phyloP scores from a whole-genome alignment of 176 grass and related monocot species.

The Zizania latifolia region DNA sequence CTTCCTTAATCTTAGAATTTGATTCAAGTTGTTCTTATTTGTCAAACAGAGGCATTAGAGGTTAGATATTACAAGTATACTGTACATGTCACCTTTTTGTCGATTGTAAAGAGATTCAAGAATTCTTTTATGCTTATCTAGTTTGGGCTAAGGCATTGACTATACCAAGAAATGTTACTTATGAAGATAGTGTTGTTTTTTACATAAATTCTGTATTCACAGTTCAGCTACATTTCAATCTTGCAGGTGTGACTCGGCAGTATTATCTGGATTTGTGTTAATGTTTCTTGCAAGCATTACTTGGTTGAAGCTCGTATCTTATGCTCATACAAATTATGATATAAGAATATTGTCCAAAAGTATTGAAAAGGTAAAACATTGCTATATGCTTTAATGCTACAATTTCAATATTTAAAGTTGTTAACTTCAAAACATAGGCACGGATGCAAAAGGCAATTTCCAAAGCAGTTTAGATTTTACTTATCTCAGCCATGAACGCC shows the following conservation, averaged over 20 bases:
- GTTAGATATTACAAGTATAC: not conserved
- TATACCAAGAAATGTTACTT: not conserved
- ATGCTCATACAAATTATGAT: constrained; percentile 97
- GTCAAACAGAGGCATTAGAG: not conserved
- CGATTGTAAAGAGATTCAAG: not conserved
- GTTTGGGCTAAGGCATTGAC: not conserved
- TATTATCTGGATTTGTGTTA: constrained; percentile 79
- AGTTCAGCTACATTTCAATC: constrained; percentile 7
- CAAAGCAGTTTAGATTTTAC: not conserved
- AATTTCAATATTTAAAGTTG: not conserved
- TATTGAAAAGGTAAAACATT: constrained; percentile 65
- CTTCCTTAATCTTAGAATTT: not conserved
- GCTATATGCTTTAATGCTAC: not conserved
- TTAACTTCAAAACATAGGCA: not conserved
- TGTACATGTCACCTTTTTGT: not conserved
- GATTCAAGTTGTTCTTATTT: not conserved
- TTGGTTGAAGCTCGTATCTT: constrained; percentile 97
- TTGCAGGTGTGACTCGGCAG: constrained; percentile 83
- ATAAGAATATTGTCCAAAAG: constrained; percentile 64
- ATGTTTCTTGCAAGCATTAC: constrained; percentile 84
- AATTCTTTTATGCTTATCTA: not conserved
- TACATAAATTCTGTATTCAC: constrained; percentile 11
- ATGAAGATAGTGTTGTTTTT: not conserved
- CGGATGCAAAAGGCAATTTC: not conserved
- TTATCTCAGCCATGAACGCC: not conserved